Percentiles rank a stretch among this genome's conserved stretches.
phyloP scores from a whole-genome alignment of 805 yeast genomes.

The Spathaspora sp. region DNA sequence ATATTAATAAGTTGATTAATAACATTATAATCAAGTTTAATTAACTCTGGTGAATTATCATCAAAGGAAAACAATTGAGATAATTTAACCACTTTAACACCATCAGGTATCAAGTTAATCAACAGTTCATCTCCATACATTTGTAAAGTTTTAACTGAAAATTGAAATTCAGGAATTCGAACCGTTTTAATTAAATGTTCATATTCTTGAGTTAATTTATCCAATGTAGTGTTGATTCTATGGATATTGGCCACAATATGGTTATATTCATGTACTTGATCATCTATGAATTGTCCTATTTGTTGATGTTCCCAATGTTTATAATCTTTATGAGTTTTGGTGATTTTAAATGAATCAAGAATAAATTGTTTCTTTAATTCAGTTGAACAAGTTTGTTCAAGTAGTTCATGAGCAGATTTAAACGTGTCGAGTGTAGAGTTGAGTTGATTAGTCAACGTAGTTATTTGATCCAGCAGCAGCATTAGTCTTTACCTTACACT shows the following conservation, averaged over 20 bases:
- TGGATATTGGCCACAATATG: constrained; percentile 24
- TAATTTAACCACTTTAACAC: constrained; percentile 8
- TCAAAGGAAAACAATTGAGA: constrained; percentile 27
- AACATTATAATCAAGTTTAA: constrained; percentile 24
- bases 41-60: constrained; percentile 14
- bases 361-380: constrained; percentile 15
- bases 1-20: constrained; percentile 29
- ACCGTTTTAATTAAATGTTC: constrained; percentile 20
- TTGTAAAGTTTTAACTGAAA: constrained; percentile 26
- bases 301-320: constrained; percentile 24
- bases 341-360: constrained; percentile 33
- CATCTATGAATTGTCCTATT: constrained; percentile 16
- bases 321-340: constrained; percentile 25
- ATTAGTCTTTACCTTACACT: not conserved
- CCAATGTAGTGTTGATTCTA: constrained; percentile 22
- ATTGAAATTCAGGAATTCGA: constrained; percentile 22
- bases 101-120: constrained; percentile 12
- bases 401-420: constrained; percentile 12
- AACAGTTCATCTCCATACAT: constrained; percentile 19
- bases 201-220: constrained; percentile 17
- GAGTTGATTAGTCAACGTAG: constrained; percentile 1
- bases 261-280: constrained; percentile 27
- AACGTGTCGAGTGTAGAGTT: constrained; percentile 6
- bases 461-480: not conserved
- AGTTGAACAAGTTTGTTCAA: constrained; percentile 5